Conservation (phyloP, 139 green algal species). For the Zygnema circumcarinatum region DNA sequence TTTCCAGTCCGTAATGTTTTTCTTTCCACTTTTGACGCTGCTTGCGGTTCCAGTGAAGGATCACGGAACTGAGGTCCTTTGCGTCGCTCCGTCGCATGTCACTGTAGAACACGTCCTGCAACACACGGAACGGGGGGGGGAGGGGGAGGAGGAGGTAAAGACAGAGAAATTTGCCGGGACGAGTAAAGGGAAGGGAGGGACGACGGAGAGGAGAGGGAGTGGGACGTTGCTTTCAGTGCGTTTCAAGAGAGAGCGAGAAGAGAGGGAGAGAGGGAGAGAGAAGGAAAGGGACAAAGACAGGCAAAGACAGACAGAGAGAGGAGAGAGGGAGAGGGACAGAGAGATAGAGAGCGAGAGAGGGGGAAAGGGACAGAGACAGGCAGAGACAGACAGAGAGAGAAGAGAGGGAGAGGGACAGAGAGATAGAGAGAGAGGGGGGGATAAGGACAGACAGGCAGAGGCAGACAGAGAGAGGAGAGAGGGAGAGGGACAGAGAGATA, state of each 20-base stretch:
- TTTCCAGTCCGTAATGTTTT: background rate
- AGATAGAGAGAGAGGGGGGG: background rate
- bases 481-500: background rate
- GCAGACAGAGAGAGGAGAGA: too few relatives aligned
- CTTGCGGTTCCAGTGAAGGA: constrained; percentile 45
- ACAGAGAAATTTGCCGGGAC: background rate
- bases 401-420: background rate
- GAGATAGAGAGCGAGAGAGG: background rate
- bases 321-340: background rate
- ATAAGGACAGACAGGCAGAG: too few relatives aligned
- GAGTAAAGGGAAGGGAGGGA: too few relatives aligned
- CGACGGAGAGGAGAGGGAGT: too few relatives aligned
- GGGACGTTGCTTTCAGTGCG: too few relatives aligned
- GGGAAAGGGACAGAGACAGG: background rate
- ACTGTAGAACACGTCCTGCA: constrained; percentile 56
- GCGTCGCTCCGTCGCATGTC: constrained; percentile 22
- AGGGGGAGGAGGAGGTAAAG: background rate
- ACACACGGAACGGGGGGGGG: background rate
- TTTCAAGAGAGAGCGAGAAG: too few relatives aligned
- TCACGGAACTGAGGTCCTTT: constrained; percentile 29
- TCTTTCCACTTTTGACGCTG: background rate
- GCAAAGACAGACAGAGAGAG: background rate
- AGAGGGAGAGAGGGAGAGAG: background rate
- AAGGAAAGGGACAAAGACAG: background rate
- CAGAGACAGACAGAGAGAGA: background rate